Evolutionary conservation across 23 red algal genomes (phyloP).

Genomic region (Chondrus crispus): DNA sequence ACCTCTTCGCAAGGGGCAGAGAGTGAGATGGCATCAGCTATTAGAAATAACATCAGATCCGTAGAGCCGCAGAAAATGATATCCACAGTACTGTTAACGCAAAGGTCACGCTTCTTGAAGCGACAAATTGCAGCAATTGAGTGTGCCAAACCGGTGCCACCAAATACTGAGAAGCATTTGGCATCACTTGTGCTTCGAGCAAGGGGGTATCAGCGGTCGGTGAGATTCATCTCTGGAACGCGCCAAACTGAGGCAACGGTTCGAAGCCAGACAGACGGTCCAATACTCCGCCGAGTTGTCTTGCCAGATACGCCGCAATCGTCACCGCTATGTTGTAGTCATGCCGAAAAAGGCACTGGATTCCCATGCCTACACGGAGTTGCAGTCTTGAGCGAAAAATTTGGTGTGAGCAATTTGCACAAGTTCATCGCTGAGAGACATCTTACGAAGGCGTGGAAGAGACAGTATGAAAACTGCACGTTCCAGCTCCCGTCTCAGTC

Average conservation of each 20-base stretch:
- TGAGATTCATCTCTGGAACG: neutral
- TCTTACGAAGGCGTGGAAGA: neutral
- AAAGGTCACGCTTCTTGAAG: neutral
- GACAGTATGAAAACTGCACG: no score
- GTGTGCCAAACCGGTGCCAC: neutral
- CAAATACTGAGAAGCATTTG: neutral
- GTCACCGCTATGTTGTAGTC: neutral
- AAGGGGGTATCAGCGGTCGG: neutral
- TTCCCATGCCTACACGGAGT: conserved; percentile 4
- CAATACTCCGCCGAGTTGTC: neutral
- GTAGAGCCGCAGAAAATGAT: neutral
- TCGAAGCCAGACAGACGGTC: neutral
- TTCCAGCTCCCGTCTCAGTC: no score
- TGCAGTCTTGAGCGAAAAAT: neutral
- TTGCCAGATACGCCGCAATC: neutral
- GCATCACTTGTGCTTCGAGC: neutral
- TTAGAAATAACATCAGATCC: neutral
- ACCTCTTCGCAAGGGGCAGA: neutral
- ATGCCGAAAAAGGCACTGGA: neutral
- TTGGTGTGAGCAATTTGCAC: neutral
- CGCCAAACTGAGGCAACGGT: neutral
- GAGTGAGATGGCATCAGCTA: neutral
- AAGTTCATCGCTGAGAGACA: neutral
- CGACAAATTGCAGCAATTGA: neutral
- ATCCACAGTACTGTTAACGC: neutral